Base-by-base conservation (phyloP, 176 grass and related monocot genomes). In the Carex cristatella region DNA sequence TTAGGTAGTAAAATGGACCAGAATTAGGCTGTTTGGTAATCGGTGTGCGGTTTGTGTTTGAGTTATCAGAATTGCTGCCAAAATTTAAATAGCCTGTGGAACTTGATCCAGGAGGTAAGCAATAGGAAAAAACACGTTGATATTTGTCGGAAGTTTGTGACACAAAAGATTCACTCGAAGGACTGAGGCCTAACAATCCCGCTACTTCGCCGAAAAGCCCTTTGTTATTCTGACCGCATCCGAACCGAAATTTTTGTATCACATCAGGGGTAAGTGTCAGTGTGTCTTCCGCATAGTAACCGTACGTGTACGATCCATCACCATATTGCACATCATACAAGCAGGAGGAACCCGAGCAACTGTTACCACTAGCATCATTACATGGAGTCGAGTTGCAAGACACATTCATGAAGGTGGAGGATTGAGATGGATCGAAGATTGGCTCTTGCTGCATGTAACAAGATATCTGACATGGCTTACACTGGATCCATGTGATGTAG, bases 131-230 rank as follows among this genome's bases (percentile, higher is more conserved):
- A 31, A n/a, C 71, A 15, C 44, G 42, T 27, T 65, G 64, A 72
- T 71, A 81, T 31, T 11, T 55, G 0, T 3, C 23, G 12, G 64
- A 32, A 2, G 73, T 75, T 40, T 93, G 91, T 31, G 84, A 90
- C 48, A 84, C 63, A 19, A 93, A 28, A 6, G 91, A 93, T 10
- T 27, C 46, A 10, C 16, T 58, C 13, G 57, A 56, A 8, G 72
- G 79, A 67, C 88, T 80, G 1, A 93, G 91, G 7, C 88, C 88
- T 10, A 93, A 59, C 6, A 93, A 44, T 5, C 91, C 91, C 9
- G 86, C 86, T 40, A 6, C 33, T 23, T 32, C 10, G 7, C 19
- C 48, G 7, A 84, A 68, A 5, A 30, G 0, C 30, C 59, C 84
- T 0, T 0, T 4, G 59, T 75, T 64, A 2, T 23, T 0, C 0